Evolutionary conservation across 202 grass and related monocot genomes (phyloP).

Genomic region (Saccharum hybrid): DNA sequence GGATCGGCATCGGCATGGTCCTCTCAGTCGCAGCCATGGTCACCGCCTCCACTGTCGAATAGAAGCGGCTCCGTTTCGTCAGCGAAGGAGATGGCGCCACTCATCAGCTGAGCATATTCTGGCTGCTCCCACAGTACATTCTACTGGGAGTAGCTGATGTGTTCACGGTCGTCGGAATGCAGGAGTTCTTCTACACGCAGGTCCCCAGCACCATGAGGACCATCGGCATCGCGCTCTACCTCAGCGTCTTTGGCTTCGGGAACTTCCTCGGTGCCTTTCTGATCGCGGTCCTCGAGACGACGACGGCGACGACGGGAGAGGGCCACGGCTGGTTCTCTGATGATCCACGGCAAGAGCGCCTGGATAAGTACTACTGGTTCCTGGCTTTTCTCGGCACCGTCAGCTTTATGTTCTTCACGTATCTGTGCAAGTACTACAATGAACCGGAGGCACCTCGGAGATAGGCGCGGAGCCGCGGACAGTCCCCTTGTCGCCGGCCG

Average conservation of each 20-base stretch:
- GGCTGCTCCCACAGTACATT: constrained; percentile 41
- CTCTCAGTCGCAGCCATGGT: background rate
- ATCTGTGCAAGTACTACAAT: constrained; percentile 45
- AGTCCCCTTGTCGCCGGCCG: background rate
- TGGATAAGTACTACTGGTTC: constrained; percentile 61
- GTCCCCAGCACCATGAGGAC: constrained; percentile 46
- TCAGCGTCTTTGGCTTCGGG: constrained; percentile 64
- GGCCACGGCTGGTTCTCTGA: constrained; percentile 58
- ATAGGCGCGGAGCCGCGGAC: background rate
- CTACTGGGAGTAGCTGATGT: constrained; percentile 52
- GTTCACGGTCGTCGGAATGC: constrained; percentile 51
- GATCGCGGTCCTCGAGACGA: constrained; percentile 45
- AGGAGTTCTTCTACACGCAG: constrained; percentile 16
- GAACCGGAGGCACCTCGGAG: constrained; percentile 1
- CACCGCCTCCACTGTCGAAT: background rate
- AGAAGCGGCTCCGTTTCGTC: background rate
- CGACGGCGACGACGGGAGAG: background rate
- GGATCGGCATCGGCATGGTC: constrained; percentile 51
- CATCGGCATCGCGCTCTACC: constrained; percentile 61
- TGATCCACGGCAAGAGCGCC: constrained; percentile 42
- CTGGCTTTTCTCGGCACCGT: constrained; percentile 51
- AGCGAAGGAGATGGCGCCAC: background rate
- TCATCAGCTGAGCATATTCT: constrained; percentile 4
- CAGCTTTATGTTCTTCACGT: constrained; percentile 51
- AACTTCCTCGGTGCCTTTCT: constrained; percentile 62